Evolutionary conservation across 2,329 filamentous ascomycete species (phyloP), one percentile per base, ranked within the genome.

Genomic region (Lachnellula arida): DNA sequence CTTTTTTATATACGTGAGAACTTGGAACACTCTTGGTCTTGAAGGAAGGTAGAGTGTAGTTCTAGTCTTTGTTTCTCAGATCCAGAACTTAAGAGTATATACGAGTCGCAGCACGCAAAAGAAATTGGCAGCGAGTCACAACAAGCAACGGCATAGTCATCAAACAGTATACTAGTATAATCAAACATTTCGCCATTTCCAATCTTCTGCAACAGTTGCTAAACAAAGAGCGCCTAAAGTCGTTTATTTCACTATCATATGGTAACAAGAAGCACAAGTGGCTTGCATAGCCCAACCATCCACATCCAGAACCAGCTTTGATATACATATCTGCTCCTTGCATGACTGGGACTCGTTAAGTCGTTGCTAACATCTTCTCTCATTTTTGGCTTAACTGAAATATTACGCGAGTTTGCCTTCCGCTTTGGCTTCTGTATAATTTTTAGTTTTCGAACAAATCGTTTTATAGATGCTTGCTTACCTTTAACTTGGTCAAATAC

Each of bases 401-500:
- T 34, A 62, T 68, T 74, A 81, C 59, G 70, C 72, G 59, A 90
- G 75, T 73, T 89, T 91, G 64, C 88, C 88, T 22, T 89, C 86
- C 34, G 82, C 79, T 68, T 86, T 89, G 63, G 88, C 88, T 69
- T 90, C 87, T 85, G 65, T 56, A 50, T 25, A 1, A 15, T 14
- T 49, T 57, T 76, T 66, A 76, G 71, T 49, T 46, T 23, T 23
- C 3, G 22, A 37, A 22, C 15, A 49, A 49, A 49, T 57, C 17
- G 37, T 17, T 37, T 4, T 0, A 25, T 22, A 46, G 17, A 37
- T 40, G 11, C n/a, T 14, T 43, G 66, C 75, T 61, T 75, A 85
- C 84, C 88, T 74, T 85, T 91, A 68, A 97, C 93, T 77, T 97
- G 92, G 67, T 97, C 94, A 74, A 97, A 97, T 55, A 97, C 94